Base-by-base conservation (phyloP, 2,329 filamentous ascomycete species). In the Aspergillus amoenus region DNA sequence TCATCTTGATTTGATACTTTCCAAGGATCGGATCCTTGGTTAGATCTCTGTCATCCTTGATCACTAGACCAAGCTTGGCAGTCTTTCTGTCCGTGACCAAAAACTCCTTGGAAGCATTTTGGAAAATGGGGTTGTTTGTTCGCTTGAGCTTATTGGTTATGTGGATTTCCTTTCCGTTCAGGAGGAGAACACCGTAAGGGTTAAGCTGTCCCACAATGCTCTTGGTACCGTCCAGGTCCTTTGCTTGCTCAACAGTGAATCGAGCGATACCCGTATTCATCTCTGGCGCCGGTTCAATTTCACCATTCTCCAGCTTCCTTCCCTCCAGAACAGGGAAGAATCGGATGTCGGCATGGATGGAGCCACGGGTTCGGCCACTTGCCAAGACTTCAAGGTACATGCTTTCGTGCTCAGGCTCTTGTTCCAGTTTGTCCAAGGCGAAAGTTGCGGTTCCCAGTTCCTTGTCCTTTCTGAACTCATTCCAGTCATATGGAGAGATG, bases 101-200 rank as follows among this genome's bases (percentile, higher is more conserved):
- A 65, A 99, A 86, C 70, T 99, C 94, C 77, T 96, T 96, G 65
- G 87, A 89, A 6, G 90, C 90, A 70, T 97, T 89, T 53, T 93
- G 88, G 88, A 93, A 99, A 67, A 99, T 93, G 7, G 94, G 94
- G 67, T 96, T 94, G 78, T 99, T 99, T 59, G 92, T 97, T 60
- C 93, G 88, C 83, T 97, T 99, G 67, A 97, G 83, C 75, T 93
- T 95, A 77, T 92, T 91, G 52, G 93, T 96, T 56, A 86, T 83
- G 67, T 96, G 92, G 4, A 97, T 84, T 71, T 95, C 89, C 76
- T 94, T 96, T 61, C 91, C 90, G 68, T 99, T 99, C 65, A 99
- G 84, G 44, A 97, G 82, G 50, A 99, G 82, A 32, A 87, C 82
- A 9, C 91, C 93, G 65, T 97, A 99, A 2, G 94, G 94, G 74